Percentiles rank a stretch among this genome's conserved stretches.
Conservation (phyloP, 257 asterid genomes). For the Anisodus tanguticus region DNA sequence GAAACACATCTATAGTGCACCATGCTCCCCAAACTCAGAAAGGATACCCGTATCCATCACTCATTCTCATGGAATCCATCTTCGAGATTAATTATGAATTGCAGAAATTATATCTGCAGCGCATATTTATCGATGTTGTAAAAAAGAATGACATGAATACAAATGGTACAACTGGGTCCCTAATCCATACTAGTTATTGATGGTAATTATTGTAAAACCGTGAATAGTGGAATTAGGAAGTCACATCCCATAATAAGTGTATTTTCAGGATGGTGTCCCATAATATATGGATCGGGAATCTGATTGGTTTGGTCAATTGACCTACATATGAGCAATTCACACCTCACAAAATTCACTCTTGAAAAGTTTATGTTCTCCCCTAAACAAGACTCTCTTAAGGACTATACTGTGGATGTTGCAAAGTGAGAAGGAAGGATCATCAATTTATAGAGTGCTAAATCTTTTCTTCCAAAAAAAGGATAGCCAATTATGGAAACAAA, state of each 20-base stretch:
- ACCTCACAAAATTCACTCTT: not conserved
- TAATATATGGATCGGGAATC: no score
- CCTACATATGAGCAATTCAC: not conserved
- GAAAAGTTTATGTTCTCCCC: not conserved
- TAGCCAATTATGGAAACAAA: not conserved
- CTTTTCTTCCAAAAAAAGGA: not conserved
- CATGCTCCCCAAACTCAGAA: slow-evolving; percentile 9
- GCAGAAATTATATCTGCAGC: slow-evolving; percentile 9
- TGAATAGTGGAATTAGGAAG: not conserved
- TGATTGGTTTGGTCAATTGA: not conserved
- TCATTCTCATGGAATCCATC: not conserved
- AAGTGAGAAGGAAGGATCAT: slow-evolving; percentile 9
- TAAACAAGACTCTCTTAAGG: not conserved
- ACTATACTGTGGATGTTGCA: not conserved
- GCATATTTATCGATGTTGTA: not conserved
- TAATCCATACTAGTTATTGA: not conserved
- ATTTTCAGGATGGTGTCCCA: not conserved
- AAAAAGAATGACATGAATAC: slow-evolving; percentile 6
- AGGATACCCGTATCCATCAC: not conserved
- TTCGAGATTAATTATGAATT: slow-evolving; percentile 5
- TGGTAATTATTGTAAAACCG: not conserved
- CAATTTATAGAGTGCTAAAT: not conserved
- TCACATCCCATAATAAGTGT: not conserved
- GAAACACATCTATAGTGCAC: slow-evolving; percentile 23
- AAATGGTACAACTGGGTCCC: not conserved